phyloP scores from a whole-genome alignment of 2,329 filamentous ascomycete genomes.

The Aureobasidium sp. region DNA sequence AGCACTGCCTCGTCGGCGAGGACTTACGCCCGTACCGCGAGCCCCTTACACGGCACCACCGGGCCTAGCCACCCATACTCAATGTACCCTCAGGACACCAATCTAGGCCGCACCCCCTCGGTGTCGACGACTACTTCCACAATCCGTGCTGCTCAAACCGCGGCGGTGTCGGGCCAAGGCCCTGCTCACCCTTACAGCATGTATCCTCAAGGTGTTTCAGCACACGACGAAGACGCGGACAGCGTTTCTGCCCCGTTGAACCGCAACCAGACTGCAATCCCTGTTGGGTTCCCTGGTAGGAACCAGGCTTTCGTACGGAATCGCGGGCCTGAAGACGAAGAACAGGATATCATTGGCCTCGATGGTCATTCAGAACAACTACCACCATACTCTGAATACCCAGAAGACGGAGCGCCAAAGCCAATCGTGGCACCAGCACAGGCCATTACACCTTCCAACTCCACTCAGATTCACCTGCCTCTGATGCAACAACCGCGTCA shows the following conservation, averaged over 20 bases:
- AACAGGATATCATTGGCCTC: constrained; percentile 79
- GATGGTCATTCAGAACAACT: constrained; percentile 86
- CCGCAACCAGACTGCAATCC: constrained; percentile 46
- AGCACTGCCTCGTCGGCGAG: constrained; percentile 34
- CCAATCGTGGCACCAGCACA: constrained; percentile 15
- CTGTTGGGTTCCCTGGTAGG: constrained; percentile 67
- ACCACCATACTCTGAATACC: constrained; percentile 85
- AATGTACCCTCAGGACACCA: constrained; percentile 71
- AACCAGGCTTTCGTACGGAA: constrained; percentile 60
- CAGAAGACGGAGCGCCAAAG: constrained; percentile 55
- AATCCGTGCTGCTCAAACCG: constrained; percentile 49
- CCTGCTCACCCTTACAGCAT: constrained; percentile 81
- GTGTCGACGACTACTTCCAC: constrained; percentile 63
- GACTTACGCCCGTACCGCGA: constrained; percentile 42
- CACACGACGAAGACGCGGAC: constrained; percentile 48
- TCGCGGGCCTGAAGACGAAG: constrained; percentile 73
- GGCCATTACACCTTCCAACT: constrained; percentile 18
- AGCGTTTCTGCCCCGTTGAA: constrained; percentile 28
- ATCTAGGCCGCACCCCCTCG: constrained; percentile 51
- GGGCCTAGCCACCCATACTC: constrained; percentile 78
- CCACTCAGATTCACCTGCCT: constrained; percentile 25
- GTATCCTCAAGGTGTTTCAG: constrained; percentile 71
- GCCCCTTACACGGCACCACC: constrained; percentile 61
- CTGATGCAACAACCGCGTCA: constrained; percentile 30
- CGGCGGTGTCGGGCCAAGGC: constrained; percentile 52